Evolutionary conservation across 2,329 filamentous ascomycete genomes (phyloP).

Genomic region (Penicillium sp.): DNA sequence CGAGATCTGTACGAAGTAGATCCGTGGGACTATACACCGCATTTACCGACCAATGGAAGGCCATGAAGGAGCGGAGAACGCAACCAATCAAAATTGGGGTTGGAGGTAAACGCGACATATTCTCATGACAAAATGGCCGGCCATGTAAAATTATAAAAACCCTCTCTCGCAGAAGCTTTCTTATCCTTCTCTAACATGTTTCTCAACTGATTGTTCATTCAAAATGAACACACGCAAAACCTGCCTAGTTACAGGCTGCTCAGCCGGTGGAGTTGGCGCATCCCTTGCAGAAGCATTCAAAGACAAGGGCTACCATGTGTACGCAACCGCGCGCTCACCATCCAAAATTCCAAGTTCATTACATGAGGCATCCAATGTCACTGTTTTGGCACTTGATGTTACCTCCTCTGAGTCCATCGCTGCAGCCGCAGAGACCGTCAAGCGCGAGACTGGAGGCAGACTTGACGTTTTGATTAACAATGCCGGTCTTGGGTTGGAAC

Average conservation of each 20-base stretch:
- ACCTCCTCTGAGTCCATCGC: not conserved
- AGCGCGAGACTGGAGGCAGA: not conserved
- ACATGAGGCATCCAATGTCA: not conserved
- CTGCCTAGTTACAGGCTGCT: constrained; percentile 1
- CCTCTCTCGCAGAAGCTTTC: not conserved
- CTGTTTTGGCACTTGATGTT: not conserved
- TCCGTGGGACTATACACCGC: not conserved
- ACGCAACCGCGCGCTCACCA: not conserved
- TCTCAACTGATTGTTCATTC: not conserved
- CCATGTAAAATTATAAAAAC: too few relatives aligned
- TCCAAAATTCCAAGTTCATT: not conserved
- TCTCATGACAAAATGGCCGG: too few relatives aligned
- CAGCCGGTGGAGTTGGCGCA: not conserved
- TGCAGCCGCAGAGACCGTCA: not conserved
- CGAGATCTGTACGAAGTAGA: not conserved
- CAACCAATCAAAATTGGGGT: not conserved
- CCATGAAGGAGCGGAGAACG: not conserved
- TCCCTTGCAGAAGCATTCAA: not conserved
- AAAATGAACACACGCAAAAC: not conserved
- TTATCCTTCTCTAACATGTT: not conserved
- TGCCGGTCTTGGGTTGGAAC: not conserved
- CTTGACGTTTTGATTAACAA: constrained; percentile 5
- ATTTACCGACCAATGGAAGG: not conserved
- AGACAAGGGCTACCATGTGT: not conserved
- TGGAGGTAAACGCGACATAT: too few relatives aligned